These are phyloP conservation scores for Yarrowia sp. DNA, from an alignment of 805 yeast genomes.

Conservation along the genomic window DNA sequence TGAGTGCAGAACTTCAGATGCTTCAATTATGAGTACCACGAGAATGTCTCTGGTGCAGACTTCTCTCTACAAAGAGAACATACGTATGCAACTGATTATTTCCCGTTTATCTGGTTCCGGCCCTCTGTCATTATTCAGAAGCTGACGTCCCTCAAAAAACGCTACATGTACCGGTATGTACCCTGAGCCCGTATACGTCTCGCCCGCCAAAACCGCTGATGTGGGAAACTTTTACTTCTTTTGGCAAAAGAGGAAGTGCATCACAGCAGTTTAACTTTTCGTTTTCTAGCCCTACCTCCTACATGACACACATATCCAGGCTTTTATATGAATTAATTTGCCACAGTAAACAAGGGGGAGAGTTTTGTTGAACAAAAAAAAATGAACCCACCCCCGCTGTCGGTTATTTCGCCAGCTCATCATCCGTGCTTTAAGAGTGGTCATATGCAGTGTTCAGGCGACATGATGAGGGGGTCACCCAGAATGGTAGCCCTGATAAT, in stretches of 20 bases:
- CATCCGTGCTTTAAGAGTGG: neutral
- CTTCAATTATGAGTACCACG: too few species aligned
- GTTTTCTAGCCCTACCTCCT: conserved; percentile 19
- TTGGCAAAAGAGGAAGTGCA: conserved; percentile 34
- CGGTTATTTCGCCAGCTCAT: conserved; percentile 1
- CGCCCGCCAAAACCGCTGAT: conserved; percentile 19
- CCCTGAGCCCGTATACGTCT: neutral
- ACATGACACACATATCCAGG: neutral
- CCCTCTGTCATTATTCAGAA: too few species aligned
- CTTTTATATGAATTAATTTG: conserved; percentile 31
- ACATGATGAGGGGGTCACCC: neutral
- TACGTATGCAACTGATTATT: too few species aligned
- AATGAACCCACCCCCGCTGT: neutral
- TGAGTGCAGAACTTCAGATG: too few species aligned
- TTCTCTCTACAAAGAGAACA: too few species aligned
- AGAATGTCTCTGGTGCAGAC: too few species aligned
- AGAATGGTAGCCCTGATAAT: too few species aligned
- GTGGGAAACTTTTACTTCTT: conserved; percentile 28
- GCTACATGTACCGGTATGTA: too few species aligned
- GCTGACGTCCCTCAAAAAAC: too few species aligned
- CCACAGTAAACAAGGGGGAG: conserved; percentile 6
- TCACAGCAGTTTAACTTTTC: conserved; percentile 1
- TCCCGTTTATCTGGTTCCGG: too few species aligned
- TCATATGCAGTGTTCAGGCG: neutral
- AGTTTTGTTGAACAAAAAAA: neutral